Evolutionary conservation across 2,329 filamentous ascomycete genomes (phyloP), one percentile per base, ranked within the genome.

Genomic region (Fusarium xylarioides): DNA sequence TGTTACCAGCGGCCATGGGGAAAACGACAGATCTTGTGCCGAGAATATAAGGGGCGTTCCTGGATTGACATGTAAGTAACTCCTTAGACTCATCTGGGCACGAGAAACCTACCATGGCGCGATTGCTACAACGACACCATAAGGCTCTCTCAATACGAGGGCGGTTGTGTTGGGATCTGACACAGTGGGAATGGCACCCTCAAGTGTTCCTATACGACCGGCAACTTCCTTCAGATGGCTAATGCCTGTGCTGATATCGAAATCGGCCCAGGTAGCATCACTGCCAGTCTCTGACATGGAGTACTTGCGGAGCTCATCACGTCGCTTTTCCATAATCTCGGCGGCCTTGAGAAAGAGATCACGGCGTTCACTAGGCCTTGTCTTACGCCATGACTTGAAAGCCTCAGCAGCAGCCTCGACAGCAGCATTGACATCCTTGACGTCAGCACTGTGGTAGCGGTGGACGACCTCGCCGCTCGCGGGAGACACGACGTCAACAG

Each of bases 1-100:
- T 94, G 81, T 95, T 95, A n/a, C 93, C 93, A 1, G 89, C 90
- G 5, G 94, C 94, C 7, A 96, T 84, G 6, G 94, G 91, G 70
- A 88, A 89, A 15, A 87, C 82, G 28, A 93, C 87, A 8, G 86
- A 80, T 47, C 89, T 84, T 32, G 85, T 78, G 23, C 86, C 87
- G 16, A 91, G 83, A 65, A 90, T 86, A 69, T 87, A 86, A 4
- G 88, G 85, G 4, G 89, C 86, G 73, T 91, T 90, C 87, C 88
- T 89, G 37, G 28, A 23, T 34, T 21, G 43, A n/a, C 57, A 26
- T 71, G 46, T 46, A n/a, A 37, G 32, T 40, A 21, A 38, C n/a
- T 7, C 19, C 11, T 37, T 12, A 19, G n/a, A 21, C 28, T n/a
- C 21, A 23, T 15, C 15, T n/a, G 57, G 37, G 35, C 46, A 52